A percentile compares a stretch with the other conserved stretches of the same genome.
Conservation (phyloP, 495 filamentous ascomycete species). For the Talaromyces ruber region DNA sequence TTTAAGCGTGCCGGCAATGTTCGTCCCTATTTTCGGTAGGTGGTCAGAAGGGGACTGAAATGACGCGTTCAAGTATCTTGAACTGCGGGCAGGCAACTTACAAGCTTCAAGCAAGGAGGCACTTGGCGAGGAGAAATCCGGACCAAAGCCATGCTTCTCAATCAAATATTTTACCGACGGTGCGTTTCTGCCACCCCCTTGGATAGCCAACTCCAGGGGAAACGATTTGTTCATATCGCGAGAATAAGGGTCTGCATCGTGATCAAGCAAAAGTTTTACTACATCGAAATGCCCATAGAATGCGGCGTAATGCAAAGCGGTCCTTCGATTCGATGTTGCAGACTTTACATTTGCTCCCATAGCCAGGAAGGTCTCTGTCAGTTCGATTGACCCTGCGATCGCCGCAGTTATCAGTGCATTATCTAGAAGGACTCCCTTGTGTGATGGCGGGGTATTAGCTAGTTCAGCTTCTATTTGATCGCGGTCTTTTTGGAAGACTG, state of each 20-base stretch:
- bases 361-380: neutral
- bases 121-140: neutral
- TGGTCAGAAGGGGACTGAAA: neutral
- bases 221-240: neutral
- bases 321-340: neutral
- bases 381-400: neutral
- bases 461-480: neutral
- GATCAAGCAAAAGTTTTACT: neutral
- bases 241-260: neutral
- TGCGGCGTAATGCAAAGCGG: slow-evolving; percentile 1
- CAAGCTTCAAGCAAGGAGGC: neutral
- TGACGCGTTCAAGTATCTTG: neutral
- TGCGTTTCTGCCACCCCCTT: neutral
- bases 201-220: slow-evolving; percentile 1
- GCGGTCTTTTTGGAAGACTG: neutral
- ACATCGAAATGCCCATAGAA: slow-evolving; percentile 1
- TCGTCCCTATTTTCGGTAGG: neutral
- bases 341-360: neutral
- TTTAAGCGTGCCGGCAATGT: neutral
- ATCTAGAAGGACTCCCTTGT: neutral
- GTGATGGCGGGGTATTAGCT: neutral
- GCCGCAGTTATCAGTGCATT: neutral
- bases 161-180: neutral
- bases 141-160: neutral
- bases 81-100: neutral